Evolutionary conservation across 1,284 basidiomycete genomes (phyloP), one percentile per base, ranked within the genome.

Genomic region (Gastroboletus turbinatus): DNA sequence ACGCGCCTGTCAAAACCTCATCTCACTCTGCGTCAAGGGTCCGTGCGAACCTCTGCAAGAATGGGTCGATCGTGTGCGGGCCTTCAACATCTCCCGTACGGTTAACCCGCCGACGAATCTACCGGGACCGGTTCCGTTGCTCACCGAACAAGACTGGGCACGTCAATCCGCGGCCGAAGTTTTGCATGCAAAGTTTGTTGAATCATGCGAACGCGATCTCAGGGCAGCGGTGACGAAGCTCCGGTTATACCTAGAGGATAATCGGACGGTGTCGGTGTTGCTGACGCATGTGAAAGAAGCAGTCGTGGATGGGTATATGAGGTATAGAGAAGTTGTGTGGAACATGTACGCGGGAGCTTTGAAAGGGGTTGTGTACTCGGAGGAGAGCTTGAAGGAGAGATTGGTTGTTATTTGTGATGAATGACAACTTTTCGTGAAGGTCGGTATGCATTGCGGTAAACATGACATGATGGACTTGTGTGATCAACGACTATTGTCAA

Each of bases 1-100:
- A 67, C 78, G 78, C 29, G 86, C 86, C 0, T 96, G 94, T 74
- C 92, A 95, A 74, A 82, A 84, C 38, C 80, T 93, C 43, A 96
- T 97, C 58, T 71, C 78, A 3, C 74, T 82, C n/a, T 85, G 84
- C 58, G 78, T 84, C 2, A 72, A 77, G 36, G 69, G 75, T 0
- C 78, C 82, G 46, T 80, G 77, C 23, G 74, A 75, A 11, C 80
- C 85, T 1, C 68, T 93, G 8, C 81, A 78, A 38, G 64, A 73
- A 19, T 94, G 90, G 81, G 73, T 84, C 2, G 80, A 83, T 42
- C 75, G 76, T 43, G 80, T 83, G 40, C 68, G 72, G 16, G 61
- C 64, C 8, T 71, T 70, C 57, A 70, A 66, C 53, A 59, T 65
- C 17, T 64, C 66, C 8, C 65, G 61, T 30, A 52, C 60, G 35